Evolutionary conservation across 352 stramenopile genomes (phyloP).

Genomic region (Saprolegnia diclina): DNA sequence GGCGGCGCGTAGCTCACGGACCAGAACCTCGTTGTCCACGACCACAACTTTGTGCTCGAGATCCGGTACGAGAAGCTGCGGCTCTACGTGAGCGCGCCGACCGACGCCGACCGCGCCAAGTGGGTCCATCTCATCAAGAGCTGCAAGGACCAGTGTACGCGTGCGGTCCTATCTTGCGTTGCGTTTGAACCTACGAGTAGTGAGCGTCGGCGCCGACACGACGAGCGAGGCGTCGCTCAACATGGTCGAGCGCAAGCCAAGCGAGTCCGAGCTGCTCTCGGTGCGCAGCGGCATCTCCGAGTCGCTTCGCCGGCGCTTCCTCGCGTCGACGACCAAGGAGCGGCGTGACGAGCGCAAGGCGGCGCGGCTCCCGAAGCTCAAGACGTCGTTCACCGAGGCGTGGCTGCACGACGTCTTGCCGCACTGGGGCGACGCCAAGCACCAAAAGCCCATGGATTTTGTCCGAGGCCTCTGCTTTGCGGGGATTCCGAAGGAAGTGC

Average conservation of each 20-base stretch:
- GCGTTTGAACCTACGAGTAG: background rate
- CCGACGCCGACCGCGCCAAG: slow-evolving; percentile 57
- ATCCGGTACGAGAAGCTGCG: slow-evolving; percentile 45
- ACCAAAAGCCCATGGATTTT: slow-evolving; percentile 39
- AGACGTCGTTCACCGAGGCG: slow-evolving; percentile 64
- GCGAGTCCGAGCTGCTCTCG: background rate
- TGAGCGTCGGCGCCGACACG: slow-evolving; percentile 24
- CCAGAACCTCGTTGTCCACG: slow-evolving; percentile 70
- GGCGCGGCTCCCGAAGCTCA: slow-evolving; percentile 55
- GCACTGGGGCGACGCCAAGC: slow-evolving; percentile 28
- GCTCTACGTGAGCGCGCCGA: slow-evolving; percentile 61
- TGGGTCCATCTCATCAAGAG: slow-evolving; percentile 62
- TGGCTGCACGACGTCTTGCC: slow-evolving; percentile 69
- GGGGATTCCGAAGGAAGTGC: slow-evolving; percentile 76
- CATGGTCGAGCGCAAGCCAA: slow-evolving; percentile 27
- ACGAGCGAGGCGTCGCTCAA: background rate
- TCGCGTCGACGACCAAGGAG: slow-evolving; percentile 40
- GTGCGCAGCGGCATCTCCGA: background rate
- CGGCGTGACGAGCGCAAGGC: slow-evolving; percentile 56
- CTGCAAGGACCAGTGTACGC: background rate
- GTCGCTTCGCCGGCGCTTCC: background rate
- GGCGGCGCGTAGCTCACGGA: slow-evolving; percentile 61
- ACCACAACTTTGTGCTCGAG: slow-evolving; percentile 74
- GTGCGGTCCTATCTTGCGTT: background rate
- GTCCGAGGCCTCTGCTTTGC: slow-evolving; percentile 70